A percentile compares a stretch with the other conserved stretches of the same genome.
These are phyloP conservation scores for Conringia planisiliqua DNA, from an alignment of 345 rosid species.

Conservation along the genomic window DNA sequence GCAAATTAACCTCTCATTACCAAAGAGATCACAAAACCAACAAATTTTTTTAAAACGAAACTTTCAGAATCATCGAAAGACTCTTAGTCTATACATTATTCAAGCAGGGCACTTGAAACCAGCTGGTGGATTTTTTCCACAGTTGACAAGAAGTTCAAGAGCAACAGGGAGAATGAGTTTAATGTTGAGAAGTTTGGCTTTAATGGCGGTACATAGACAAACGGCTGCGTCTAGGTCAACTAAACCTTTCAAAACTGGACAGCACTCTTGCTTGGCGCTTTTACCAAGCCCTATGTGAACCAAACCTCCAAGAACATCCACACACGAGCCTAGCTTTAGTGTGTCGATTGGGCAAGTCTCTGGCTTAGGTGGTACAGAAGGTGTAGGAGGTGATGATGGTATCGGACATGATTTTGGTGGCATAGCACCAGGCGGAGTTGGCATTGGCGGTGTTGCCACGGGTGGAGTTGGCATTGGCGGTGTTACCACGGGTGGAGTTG, in stretches of 20 bases:
- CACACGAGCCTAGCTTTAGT: constrained; percentile 68
- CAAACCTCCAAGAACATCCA: constrained; percentile 72
- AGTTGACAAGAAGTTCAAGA: constrained; percentile 63
- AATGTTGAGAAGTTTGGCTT: constrained; percentile 63
- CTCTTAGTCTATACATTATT: not conserved
- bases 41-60: not conserved
- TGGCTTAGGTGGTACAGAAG: constrained; percentile 9
- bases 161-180: constrained; percentile 62
- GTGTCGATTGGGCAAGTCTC: constrained; percentile 68
- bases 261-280: constrained; percentile 59
- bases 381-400: not conserved
- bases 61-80: not conserved
- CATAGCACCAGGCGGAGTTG: not conserved
- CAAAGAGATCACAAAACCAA: not conserved
- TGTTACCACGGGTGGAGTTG: not conserved
- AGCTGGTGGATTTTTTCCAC: constrained; percentile 71
- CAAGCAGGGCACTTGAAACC: constrained; percentile 55
- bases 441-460: not conserved
- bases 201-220: constrained; percentile 79
- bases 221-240: constrained; percentile 73
- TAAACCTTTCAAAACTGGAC: constrained; percentile 68
- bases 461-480: not conserved
- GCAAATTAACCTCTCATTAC: not conserved
- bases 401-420: not conserved
- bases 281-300: constrained; percentile 64